Evolutionary conservation across 2,329 filamentous ascomycete genomes (phyloP), one percentile per base, ranked within the genome.

Genomic region (Penicillium sp.): DNA sequence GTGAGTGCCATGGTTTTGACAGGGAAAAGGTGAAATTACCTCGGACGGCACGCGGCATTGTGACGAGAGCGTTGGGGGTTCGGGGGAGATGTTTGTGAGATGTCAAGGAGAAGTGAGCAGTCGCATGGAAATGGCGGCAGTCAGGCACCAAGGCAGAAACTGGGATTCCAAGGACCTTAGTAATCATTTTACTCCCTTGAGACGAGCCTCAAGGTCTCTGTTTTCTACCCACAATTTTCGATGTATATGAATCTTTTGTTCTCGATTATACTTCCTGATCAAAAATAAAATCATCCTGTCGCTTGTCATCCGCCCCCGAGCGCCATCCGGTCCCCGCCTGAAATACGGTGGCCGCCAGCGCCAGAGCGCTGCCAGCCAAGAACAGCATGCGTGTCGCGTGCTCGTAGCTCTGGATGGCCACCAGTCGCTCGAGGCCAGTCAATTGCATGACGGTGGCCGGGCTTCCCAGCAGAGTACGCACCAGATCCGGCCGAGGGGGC

Each of bases 251-350:
- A 23, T 23, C 20, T 3, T 4, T 41, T 15, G 2, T 37, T 15
- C 15, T 6, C 9, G 28, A 41, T 35, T 24, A 42, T 18, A 18
- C 31, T 6, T 42, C 32, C 8, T 29, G 33, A 12, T 44, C 46
- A 4, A 33, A 2, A 15, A 40, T 39, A 9, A 12, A 3, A 12
- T 54, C 51, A 6, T 47, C 43, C 18, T 12, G 37, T 40, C 54
- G 40, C 8, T 45, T 46, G 10, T 46, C 40, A 32, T 52, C 46
- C n/a, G 10, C 42, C n/a, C 31, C 47, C 12, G 68, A 65, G 18
- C 62, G 74, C 80, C 80, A 83, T 2, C 82, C 82, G 1, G 81
- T 81, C 1, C 75, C 75, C 4, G 81, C 81, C 59, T 84, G 82
- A 13, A 81, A 64, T 2, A 78, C 55, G 1, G 78, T 68, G 55